Conservation (phyloP, 768 basidiomycete genomes). For the Tricholoma sp. region DNA sequence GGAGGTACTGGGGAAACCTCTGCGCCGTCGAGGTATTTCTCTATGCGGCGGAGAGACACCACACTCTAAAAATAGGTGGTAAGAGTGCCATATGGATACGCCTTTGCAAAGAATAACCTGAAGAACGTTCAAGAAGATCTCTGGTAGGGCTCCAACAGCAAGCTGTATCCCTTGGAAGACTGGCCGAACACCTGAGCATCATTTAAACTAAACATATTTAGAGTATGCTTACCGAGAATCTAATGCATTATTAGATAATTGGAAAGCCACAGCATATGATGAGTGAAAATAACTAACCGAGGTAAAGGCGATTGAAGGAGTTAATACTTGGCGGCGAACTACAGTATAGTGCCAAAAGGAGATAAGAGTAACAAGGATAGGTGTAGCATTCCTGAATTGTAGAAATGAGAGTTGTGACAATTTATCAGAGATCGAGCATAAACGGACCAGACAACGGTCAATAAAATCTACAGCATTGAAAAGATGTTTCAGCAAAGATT, state of each 20-base stretch:
- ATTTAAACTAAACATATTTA: not conserved
- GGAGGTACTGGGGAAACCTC: slow-evolving; percentile 68
- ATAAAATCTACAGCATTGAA: slow-evolving; percentile 41
- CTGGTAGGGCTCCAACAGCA: slow-evolving; percentile 82
- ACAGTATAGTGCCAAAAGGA: slow-evolving; percentile 73
- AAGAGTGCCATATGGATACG: not conserved
- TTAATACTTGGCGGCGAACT: slow-evolving; percentile 59
- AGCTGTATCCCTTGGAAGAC: slow-evolving; percentile 91
- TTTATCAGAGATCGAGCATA: not conserved
- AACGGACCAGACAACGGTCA: slow-evolving; percentile 40
- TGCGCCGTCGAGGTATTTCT: slow-evolving; percentile 74
- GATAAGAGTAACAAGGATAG: slow-evolving; percentile 55
- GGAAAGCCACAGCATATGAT: slow-evolving; percentile 42
- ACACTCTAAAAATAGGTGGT: slow-evolving; percentile 41
- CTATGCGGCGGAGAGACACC: slow-evolving; percentile 86
- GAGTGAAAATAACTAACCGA: slow-evolving; percentile 38
- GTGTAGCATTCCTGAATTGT: slow-evolving; percentile 66
- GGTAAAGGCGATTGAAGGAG: slow-evolving; percentile 84
- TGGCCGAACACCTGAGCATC: slow-evolving; percentile 13
- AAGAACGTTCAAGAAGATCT: slow-evolving; percentile 85
- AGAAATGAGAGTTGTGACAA: not conserved
- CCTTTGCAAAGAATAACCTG: slow-evolving; percentile 43
- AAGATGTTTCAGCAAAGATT: not conserved
- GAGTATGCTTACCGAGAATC: slow-evolving; percentile 32
- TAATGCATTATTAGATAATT: slow-evolving; percentile 30